phyloP scores from a whole-genome alignment of 495 filamentous ascomycete species.

The Tuber magnatum region DNA sequence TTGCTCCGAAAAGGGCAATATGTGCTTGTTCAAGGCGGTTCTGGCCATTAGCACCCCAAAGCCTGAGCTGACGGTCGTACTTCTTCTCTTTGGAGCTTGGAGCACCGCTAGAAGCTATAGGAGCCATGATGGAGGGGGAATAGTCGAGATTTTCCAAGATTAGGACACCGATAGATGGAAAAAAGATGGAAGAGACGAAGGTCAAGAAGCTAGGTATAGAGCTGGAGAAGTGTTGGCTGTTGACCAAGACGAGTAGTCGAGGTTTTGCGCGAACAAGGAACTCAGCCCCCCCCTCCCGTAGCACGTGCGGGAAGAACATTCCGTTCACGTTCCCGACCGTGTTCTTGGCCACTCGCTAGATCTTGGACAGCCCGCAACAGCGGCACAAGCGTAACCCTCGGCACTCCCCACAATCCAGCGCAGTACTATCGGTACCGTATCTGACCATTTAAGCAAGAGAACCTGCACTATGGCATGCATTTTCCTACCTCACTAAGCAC shows the following conservation, averaged over 20 bases:
- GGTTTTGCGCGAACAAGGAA: too few species aligned
- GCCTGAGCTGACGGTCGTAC: constrained; percentile 89
- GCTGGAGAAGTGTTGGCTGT: background rate
- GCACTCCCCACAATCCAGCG: too few species aligned
- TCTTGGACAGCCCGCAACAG: too few species aligned
- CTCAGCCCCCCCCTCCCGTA: background rate
- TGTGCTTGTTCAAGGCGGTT: constrained; percentile 81
- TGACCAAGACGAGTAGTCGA: background rate
- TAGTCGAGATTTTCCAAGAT: background rate
- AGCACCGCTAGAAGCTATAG: constrained; percentile 12
- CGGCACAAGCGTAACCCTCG: too few species aligned
- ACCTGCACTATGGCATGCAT: too few species aligned
- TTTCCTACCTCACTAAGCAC: too few species aligned
- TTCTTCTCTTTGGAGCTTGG: constrained; percentile 83
- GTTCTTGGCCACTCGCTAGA: too few species aligned
- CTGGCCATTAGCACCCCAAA: constrained; percentile 93
- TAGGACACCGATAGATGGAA: background rate
- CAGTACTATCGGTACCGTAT: too few species aligned
- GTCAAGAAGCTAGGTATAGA: background rate
- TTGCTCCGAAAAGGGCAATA: constrained; percentile 76
- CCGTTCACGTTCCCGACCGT: too few species aligned
- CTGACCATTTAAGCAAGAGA: too few species aligned
- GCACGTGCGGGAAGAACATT: background rate
- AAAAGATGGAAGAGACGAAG: background rate
- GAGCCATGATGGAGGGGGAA: constrained; percentile 13